Base-by-base conservation (phyloP, 1,284 basidiomycete genomes). In the Sanguinoderma infundibulare region DNA sequence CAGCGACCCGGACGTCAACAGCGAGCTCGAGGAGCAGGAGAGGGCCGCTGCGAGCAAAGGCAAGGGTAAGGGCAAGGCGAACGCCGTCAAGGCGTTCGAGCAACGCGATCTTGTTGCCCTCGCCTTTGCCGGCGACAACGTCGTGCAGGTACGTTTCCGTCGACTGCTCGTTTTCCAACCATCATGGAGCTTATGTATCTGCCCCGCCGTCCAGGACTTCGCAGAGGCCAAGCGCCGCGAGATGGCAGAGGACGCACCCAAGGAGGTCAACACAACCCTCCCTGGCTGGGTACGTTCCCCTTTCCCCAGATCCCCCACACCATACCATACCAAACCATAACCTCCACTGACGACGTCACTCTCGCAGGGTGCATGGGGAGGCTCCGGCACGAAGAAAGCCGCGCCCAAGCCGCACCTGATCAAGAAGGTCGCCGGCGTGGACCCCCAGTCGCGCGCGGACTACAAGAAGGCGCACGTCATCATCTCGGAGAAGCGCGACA, bases 41-140 rank as follows among this genome's bases (percentile, higher is more conserved):
- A 78, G 77, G 50, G 71, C 72, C 0, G 69, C 84, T 2, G 72
- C 78, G 34, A 60, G 55, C 26, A 86, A 83, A 39, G 75, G 73
- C 50, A 80, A 82, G 61, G 78, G 75, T 6, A 81, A 83, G 67
- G 74, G 74, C 51, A 75, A 68, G 32, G 72, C 67, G 46, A 79
- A 76, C 49, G 77, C 77, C n/a, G 70, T 83, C 2, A 82, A 81
- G 52, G 90, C 90, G 0, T 92, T 96, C 73, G 82, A 91, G 72
- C 95, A 98, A 74, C 84, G 92, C 26, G 92, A 98, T 66, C 82
- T 99, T 5, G 96, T 99, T 8, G 92, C 95, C 0, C 87, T 90
- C 62, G 98, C 97, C 0, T 99, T 99, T 79, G 97, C 97, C 0
- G 95, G 94, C 1, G 97, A 99, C 75, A 93, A 98, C 71, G 97